These are phyloP conservation scores for Pleurotus pulmonarius DNA, from an alignment of 768 basidiomycete species.

Conservation along the genomic window DNA sequence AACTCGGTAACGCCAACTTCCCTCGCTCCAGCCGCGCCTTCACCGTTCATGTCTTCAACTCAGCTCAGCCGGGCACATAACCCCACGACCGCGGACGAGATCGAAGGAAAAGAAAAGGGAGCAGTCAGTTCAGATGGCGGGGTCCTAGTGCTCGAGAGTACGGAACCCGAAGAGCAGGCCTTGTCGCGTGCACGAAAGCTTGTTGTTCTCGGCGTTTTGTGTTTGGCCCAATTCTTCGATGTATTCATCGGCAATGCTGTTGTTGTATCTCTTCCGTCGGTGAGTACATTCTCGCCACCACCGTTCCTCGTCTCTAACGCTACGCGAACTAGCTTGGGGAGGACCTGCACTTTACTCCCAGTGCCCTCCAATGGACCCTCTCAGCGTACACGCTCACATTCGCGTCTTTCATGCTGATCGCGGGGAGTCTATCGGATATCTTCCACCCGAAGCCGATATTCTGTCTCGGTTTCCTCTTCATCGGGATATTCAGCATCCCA, in stretches of 20 bases:
- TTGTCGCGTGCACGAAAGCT: not conserved
- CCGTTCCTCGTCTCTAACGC: not conserved
- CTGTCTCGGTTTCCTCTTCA: conserved; percentile 5
- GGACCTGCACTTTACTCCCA: not conserved
- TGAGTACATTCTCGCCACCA: not conserved
- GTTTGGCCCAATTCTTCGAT: not conserved
- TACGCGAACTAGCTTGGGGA: not conserved
- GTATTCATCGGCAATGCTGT: not conserved
- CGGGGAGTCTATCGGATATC: conserved; percentile 15
- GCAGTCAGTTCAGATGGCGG: too few relatives aligned
- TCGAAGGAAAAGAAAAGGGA: too few relatives aligned
- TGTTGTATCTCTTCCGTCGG: not conserved
- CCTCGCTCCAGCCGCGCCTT: too few relatives aligned
- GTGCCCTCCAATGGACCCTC: conserved; percentile 27
- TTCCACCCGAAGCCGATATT: conserved; percentile 17
- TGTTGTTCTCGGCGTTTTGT: not conserved
- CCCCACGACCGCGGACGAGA: too few relatives aligned
- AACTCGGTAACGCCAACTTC: too few relatives aligned
- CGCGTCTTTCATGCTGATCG: conserved; percentile 30
- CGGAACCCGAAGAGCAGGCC: too few relatives aligned
- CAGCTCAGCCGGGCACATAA: too few relatives aligned
- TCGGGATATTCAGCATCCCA: conserved; percentile 9
- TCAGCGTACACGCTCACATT: conserved; percentile 39
- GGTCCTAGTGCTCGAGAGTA: too few relatives aligned
- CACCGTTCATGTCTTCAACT: too few relatives aligned